A percentile compares a stretch with the other conserved stretches of the same genome.
These are phyloP conservation scores for Clonostachys rosea DNA, from an alignment of 2,329 filamentous ascomycete genomes.

Conservation along the genomic window DNA sequence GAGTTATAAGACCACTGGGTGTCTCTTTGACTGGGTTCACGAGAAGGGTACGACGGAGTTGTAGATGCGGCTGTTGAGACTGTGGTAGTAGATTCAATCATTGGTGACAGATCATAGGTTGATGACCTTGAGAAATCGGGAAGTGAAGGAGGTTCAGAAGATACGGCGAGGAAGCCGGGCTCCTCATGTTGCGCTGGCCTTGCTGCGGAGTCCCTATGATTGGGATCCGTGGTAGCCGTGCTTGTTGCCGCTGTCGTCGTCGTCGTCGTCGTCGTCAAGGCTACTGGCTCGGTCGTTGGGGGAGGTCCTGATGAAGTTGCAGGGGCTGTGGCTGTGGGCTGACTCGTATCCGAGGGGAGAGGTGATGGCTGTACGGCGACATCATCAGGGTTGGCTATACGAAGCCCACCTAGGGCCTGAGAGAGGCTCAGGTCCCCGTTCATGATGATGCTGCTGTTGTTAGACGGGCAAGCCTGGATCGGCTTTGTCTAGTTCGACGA, in stretches of 20 bases:
- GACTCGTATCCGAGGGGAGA: constrained; percentile 12
- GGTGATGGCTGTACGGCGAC: constrained; percentile 30
- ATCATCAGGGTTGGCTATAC: constrained; percentile 95
- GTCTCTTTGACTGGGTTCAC: constrained; percentile 67
- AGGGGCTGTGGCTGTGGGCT: constrained; percentile 1
- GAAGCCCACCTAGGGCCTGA: constrained; percentile 86
- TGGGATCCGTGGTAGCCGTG: too few species aligned
- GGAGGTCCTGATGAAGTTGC: constrained; percentile 2
- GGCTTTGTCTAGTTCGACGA: too few species aligned
- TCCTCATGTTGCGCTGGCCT: too few species aligned
- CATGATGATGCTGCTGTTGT: constrained; percentile 50
- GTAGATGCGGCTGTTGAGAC: not conserved
- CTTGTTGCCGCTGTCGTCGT: too few species aligned
- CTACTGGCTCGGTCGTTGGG: constrained; percentile 2
- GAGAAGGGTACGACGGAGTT: constrained; percentile 37
- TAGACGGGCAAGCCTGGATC: too few species aligned
- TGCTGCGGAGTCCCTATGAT: too few species aligned
- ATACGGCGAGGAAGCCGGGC: not conserved
- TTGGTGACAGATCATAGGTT: constrained; percentile 41
- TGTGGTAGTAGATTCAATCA: not conserved
- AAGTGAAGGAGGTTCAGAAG: constrained; percentile 5
- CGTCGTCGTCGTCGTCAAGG: constrained; percentile 3
- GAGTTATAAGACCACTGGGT: constrained; percentile 55
- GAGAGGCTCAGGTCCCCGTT: constrained; percentile 90
- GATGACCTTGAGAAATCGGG: constrained; percentile 33